Percentiles rank a stretch among this genome's conserved stretches.
phyloP scores from a whole-genome alignment of 345 rosid genomes.

The Ceriops decandra region DNA sequence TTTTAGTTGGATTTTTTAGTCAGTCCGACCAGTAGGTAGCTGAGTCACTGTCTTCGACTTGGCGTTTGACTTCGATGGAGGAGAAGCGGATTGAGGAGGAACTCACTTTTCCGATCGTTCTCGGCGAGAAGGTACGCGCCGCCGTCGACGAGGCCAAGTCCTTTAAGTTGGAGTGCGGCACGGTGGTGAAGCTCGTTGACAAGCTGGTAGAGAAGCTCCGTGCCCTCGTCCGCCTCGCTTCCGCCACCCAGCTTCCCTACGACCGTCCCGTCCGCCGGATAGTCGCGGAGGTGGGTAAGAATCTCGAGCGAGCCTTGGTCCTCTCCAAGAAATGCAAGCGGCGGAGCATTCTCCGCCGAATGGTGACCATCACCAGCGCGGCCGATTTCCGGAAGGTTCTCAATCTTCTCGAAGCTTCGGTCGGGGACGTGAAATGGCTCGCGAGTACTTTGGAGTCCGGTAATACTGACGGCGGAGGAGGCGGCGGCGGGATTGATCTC shows the following conservation, averaged over 20 bases:
- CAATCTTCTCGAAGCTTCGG: conserved; percentile 65
- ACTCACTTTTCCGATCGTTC: conserved; percentile 38
- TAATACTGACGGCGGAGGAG: conserved; percentile 37
- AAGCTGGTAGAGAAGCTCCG: conserved; percentile 66
- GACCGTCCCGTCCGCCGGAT: conserved; percentile 84
- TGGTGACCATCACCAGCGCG: conserved; percentile 56
- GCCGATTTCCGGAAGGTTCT: conserved; percentile 68
- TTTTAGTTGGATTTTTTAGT: no score
- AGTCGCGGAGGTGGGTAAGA: conserved; percentile 49
- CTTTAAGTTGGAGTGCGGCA: conserved; percentile 52
- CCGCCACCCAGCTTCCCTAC: conserved; percentile 40
- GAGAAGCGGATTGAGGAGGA: conserved; percentile 58
- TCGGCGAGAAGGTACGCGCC: conserved; percentile 56
- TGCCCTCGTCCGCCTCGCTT: conserved; percentile 43
- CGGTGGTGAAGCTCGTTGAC: conserved; percentile 54
- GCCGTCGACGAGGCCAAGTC: conserved; percentile 63
- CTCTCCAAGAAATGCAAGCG: conserved; percentile 75
- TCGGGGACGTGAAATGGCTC: conserved; percentile 84
- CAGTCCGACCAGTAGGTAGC: background rate
- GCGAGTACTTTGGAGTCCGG: conserved; percentile 51
- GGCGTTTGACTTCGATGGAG: conserved; percentile 25
- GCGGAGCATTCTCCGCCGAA: conserved; percentile 55
- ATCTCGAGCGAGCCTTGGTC: conserved; percentile 51
- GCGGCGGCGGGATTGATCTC: conserved; percentile 41
- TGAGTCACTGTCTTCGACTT: background rate